Base-by-base conservation (phyloP, 805 yeast species). In the Metschnikowia drakensbergensis region DNA sequence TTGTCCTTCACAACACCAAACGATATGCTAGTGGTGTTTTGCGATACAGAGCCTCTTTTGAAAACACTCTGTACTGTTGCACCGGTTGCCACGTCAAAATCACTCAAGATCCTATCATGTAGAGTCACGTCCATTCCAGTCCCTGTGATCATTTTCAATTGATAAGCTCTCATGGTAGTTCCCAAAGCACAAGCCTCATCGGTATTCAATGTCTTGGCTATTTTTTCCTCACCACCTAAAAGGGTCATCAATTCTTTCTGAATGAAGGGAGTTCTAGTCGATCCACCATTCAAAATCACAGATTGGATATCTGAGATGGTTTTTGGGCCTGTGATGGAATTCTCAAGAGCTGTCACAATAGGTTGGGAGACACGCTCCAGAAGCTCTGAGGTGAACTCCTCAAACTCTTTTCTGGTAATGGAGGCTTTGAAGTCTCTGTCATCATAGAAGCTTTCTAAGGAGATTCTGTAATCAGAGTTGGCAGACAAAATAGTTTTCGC, bases 181-280 rank as follows among this genome's bases (percentile, higher is more conserved):
- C 99, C 99, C 58, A 88, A 75, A 10, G 88, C 96, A 45, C 88
- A 88, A 39, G 97, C 83, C 70, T 94, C 99, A 67, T 94, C 99
- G 0, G 99, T 94, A 66, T 94, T 94, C 39, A 94, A 95, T 45
- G 84, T 88, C 65, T 84, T 89, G 23, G 96, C 76, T 35, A 91
- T 73, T 52, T 62, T 69, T 2, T 80, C 84, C 17, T 80, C 80
- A 0, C 85, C 88, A 6, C 50, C 52, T 37, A 84, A 68, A 38
- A 82, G 70, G 2, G 77, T 62, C 1, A 63, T 52, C 50, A 88
- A 69, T 46, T 76, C 79, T 48, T 79, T 75, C 66, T 89, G 94
- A 41, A 94, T 86, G 59, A 86, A 77, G 11, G 99, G 99, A 29
- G 89, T 87, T 64, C 99, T 81, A 5, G 92, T 82, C 0, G 96